Conservation (phyloP, 2,329 filamentous ascomycete genomes). For the Hypoxylon sp. region DNA sequence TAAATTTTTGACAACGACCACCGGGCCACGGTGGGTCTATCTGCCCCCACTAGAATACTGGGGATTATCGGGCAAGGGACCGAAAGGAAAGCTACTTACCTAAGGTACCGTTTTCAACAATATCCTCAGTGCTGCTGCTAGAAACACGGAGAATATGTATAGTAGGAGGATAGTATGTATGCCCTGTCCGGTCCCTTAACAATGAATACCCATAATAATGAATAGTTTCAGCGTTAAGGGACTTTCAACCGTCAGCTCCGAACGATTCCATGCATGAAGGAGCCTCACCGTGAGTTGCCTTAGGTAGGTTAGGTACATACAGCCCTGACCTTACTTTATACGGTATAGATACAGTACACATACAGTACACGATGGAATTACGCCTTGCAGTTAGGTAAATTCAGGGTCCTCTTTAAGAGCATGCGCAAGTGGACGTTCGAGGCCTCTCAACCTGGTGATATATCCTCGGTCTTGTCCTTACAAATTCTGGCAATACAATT, state of each 20-base stretch:
- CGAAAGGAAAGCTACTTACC: constrained; percentile 7
- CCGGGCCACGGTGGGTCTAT: constrained; percentile 19
- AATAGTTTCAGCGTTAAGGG: constrained; percentile 4
- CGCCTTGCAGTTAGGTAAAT: constrained; percentile 11
- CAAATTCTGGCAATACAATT: constrained; percentile 4
- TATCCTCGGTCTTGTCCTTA: constrained; percentile 9
- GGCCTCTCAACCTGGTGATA: no score
- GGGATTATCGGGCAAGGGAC: constrained; percentile 19
- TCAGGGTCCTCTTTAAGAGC: constrained; percentile 23
- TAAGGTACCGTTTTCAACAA: constrained; percentile 10
- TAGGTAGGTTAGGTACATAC: constrained; percentile 6
- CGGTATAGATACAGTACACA: constrained; percentile 6
- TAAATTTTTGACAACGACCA: constrained; percentile 14
- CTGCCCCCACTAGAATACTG: constrained; percentile 9
- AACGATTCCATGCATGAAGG: background rate
- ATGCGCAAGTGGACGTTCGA: constrained; percentile 15
- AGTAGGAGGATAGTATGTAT: constrained; percentile 4
- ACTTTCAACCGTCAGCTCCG: background rate
- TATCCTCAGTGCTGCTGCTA: constrained; percentile 5
- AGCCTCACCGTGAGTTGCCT: constrained; percentile 19
- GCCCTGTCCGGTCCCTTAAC: constrained; percentile 15
- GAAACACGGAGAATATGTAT: background rate
- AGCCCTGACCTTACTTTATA: background rate
- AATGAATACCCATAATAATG: constrained; percentile 10
- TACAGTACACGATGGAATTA: constrained; percentile 13